Evolutionary conservation across 169 alveolate species (phyloP).

Genomic region (Sarcocystis neurona): DNA sequence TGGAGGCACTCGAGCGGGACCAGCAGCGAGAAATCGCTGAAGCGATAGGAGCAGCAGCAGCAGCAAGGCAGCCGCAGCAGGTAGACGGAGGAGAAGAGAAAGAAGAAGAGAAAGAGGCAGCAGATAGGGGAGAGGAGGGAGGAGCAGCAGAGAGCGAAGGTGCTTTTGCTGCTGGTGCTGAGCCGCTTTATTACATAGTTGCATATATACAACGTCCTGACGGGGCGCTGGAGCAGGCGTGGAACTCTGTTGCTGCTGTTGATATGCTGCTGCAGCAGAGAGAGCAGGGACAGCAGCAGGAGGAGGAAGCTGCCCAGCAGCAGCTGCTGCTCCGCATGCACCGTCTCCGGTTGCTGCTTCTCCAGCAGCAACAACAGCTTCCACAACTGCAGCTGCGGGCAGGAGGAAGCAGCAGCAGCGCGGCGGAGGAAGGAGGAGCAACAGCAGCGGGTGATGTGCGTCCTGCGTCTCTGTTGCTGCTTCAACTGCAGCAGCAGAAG

Average conservation of each 20-base stretch:
- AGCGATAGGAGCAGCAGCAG: too few species aligned
- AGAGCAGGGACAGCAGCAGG: background rate
- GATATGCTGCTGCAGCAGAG: constrained; percentile 7
- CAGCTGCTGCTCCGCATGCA: background rate
- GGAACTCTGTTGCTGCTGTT: constrained; percentile 34
- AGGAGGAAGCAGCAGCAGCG: background rate
- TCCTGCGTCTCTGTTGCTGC: too few species aligned
- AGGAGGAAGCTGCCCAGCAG: background rate
- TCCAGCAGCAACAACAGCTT: background rate
- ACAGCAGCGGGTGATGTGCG: background rate
- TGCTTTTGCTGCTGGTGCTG: background rate
- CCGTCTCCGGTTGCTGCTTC: background rate
- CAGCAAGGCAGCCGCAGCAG: too few species aligned
- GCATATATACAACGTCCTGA: constrained; percentile 35
- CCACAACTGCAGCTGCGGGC: background rate
- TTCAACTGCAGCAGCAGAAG: background rate
- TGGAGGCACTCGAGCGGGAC: background rate
- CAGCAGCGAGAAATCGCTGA: too few species aligned
- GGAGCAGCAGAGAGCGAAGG: background rate
- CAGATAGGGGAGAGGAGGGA: background rate
- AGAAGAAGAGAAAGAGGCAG: background rate
- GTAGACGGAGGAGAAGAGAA: background rate
- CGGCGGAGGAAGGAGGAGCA: background rate
- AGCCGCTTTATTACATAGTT: background rate
- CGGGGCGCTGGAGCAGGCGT: constrained; percentile 26